phyloP scores from a whole-genome alignment of 345 rosid genomes.

The Kandelia obovata region DNA sequence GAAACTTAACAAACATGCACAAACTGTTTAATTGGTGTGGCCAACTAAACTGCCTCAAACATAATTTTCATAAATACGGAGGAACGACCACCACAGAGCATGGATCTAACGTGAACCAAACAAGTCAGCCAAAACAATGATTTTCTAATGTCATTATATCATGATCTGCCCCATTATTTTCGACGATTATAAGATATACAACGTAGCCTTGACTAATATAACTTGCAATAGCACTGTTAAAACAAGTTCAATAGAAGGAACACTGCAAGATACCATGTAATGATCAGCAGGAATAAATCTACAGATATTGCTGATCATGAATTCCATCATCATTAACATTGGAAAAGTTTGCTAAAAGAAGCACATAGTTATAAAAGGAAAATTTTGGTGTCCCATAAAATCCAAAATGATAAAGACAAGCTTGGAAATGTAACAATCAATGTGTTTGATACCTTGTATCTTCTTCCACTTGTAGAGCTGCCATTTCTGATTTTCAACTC shows the following conservation, averaged over 20 bases:
- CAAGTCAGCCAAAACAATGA: too few species aligned
- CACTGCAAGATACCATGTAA: neutral
- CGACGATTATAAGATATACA: neutral
- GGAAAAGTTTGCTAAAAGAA: too few species aligned
- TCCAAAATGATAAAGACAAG: neutral
- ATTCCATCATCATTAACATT: too few species aligned
- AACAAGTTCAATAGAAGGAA: neutral
- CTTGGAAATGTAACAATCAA: neutral
- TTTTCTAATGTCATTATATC: too few species aligned
- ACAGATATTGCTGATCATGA: too few species aligned
- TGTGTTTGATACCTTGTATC: conserved; percentile 35
- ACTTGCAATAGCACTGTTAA: neutral
- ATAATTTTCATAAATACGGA: neutral
- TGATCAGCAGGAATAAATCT: neutral
- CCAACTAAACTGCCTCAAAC: neutral
- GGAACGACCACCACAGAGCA: too few species aligned
- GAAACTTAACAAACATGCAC: neutral
- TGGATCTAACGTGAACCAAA: too few species aligned
- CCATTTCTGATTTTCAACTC: conserved; percentile 25
- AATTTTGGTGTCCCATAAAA: neutral
- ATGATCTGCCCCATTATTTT: too few species aligned
- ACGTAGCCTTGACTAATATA: neutral
- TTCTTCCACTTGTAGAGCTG: conserved; percentile 23
- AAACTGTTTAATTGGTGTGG: neutral
- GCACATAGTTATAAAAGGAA: neutral